Evolutionary conservation across 345 rosid genomes (phyloP), one percentile per base, ranked within the genome.

Genomic region (Salix dunnii): DNA sequence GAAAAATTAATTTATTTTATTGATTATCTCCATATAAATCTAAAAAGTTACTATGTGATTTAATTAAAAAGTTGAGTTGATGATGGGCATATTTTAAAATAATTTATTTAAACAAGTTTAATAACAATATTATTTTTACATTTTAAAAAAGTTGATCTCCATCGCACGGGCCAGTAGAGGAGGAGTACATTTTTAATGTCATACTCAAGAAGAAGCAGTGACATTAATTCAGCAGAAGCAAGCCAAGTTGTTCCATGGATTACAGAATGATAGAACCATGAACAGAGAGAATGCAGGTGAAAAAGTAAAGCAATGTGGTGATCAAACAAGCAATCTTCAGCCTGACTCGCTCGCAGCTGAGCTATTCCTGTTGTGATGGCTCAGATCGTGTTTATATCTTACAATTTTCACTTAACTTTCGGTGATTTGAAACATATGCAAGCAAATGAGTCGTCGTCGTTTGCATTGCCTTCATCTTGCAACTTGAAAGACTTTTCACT

Each of bases 321-420:
- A 91, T 86, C 91, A 94, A 93, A 93, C 94, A 93, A 91, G 91
- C 89, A 93, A 93, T 93, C 97, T 91, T 93, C 94, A 91, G 94
- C 88, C 97, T 89, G 92, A 89, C 88, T 91, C 94, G 89, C 92
- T 89, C 94, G 94, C 97, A 90, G 90, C 92, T 91, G 90, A 89
- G 94, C 97, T 92, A 91, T 87, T 92, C 92, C 93, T 91, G 89
- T 92, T 4, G 9, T 9, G 28, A 58, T 53, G 25, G 6, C 2
- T 16, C 4, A 27, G 4, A 0, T 7, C 16, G 36, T 63, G 36
- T 31, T 4, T 28, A 64, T 64, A 64, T 28, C 0, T 30, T 30
- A 0, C 0, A 31, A 3, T 4, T 36, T 40, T 40, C 36, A 73
- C 55, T 17, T 49, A 9, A 68, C 53, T 2, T 60, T 38, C 4